A percentile compares a stretch with the other conserved stretches of the same genome.
phyloP scores from a whole-genome alignment of 2,329 filamentous ascomycete species.

The Fusarium odoratissimum region DNA sequence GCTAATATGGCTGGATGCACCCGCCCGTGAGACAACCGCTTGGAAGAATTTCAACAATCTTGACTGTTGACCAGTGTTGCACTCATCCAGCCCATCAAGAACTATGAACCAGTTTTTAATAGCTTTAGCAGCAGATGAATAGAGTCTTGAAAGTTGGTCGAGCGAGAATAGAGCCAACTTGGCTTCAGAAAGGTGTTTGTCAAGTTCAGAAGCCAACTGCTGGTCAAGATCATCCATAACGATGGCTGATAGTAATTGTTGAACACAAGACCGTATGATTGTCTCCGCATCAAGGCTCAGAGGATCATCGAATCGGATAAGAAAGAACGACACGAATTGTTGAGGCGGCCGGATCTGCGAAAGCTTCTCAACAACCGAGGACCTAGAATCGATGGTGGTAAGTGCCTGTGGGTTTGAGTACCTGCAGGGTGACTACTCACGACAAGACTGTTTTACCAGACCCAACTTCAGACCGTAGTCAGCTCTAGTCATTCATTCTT shows the following conservation, averaged over 20 bases:
- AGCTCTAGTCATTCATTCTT: rapidly evolving
- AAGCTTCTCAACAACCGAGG: neutral
- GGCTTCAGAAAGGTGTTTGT: rapidly evolving
- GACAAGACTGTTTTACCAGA: constrained; percentile 32
- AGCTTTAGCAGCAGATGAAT: rapidly evolving
- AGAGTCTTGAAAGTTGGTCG: rapidly evolving
- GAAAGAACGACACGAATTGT: neutral
- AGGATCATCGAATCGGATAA: neutral
- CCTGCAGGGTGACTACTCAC: neutral
- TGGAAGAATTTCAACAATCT: neutral
- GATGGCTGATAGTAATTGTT: neutral
- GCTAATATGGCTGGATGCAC: no score
- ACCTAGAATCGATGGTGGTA: rapidly evolving
- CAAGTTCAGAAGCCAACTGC: rapidly evolving
- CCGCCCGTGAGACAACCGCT: rapidly evolving
- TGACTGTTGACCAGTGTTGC: neutral
- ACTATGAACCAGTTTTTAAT: neutral
- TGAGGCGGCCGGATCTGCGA: neutral
- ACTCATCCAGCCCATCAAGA: neutral
- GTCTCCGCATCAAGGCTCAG: rapidly evolving
- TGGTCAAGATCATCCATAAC: neutral
- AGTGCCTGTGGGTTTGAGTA: no score
- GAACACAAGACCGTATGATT: neutral
- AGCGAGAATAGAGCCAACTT: neutral
- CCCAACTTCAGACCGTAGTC: neutral